phyloP scores from a whole-genome alignment of 257 asterid genomes.

The Solanum ahanhuiri region DNA sequence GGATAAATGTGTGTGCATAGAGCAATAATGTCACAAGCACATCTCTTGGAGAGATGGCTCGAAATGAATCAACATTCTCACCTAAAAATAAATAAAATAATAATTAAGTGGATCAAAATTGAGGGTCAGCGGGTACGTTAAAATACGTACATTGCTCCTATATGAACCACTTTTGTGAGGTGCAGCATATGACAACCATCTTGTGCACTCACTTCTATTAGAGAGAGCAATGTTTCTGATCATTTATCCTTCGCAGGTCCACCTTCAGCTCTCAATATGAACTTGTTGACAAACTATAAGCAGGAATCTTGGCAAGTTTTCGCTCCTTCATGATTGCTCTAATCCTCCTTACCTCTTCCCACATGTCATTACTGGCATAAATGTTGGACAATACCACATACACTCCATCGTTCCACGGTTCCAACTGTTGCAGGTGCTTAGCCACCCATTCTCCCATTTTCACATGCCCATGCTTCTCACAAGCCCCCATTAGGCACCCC shows the following conservation, averaged over 20 bases:
- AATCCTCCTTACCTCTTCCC: conserved; percentile 66
- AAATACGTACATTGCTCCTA: background rate
- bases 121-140: background rate
- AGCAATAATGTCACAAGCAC: background rate
- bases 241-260: background rate
- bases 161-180: background rate
- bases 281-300: conserved; percentile 49
- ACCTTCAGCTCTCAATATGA: conserved; percentile 3
- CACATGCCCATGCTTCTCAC: conserved; percentile 76
- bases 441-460: conserved; percentile 75
- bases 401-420: conserved; percentile 73
- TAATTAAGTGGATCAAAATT: background rate
- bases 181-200: background rate
- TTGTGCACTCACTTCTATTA: background rate
- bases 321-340: conserved; percentile 53
- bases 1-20: background rate
- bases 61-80: background rate
- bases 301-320: conserved; percentile 56
- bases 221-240: background rate
- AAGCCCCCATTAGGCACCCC: conserved; percentile 94
- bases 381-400: conserved; percentile 78
- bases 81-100: background rate
- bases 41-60: background rate
- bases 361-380: conserved; percentile 63
- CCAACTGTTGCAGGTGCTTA: conserved; percentile 60